Percentiles rank a stretch among this genome's conserved stretches.
Evolutionary conservation across 345 rosid genomes (phyloP).

Genomic region (Viola odorata): DNA sequence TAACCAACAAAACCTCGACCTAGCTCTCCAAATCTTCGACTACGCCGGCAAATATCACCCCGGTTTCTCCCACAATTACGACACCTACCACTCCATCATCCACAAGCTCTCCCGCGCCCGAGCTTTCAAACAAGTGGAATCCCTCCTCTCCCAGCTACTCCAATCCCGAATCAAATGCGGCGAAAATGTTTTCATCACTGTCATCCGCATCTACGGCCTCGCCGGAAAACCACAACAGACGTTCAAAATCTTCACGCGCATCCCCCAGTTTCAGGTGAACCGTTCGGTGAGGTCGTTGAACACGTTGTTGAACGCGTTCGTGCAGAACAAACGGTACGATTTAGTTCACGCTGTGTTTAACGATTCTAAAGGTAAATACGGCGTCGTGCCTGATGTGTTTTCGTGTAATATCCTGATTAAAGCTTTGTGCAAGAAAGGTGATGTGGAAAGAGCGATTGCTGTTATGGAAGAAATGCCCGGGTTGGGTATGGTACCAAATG

Average conservation of each 20-base stretch:
- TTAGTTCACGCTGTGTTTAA: constrained; percentile 49
- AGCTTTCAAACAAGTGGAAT: constrained; percentile 58
- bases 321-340: constrained; percentile 62
- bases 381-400: constrained; percentile 64
- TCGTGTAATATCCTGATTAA: constrained; percentile 68
- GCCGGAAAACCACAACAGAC: constrained; percentile 55
- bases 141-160: constrained; percentile 50
- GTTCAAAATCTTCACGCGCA: constrained; percentile 48
- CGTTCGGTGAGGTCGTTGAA: constrained; percentile 72
- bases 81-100: constrained; percentile 72
- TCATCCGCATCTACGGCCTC: constrained; percentile 72
- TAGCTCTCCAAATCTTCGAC: constrained; percentile 78
- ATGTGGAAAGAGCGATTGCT: constrained; percentile 50
- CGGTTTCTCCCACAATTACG: constrained; percentile 55
- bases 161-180: constrained; percentile 54
- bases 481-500: constrained; percentile 72
- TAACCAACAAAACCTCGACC: constrained; percentile 76
- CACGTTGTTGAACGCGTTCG: constrained; percentile 68
- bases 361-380: constrained; percentile 41
- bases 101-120: constrained; percentile 80
- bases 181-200: constrained; percentile 58
- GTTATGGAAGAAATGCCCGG: constrained; percentile 79
- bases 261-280: constrained; percentile 35
- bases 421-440: constrained; percentile 55
- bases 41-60: constrained; percentile 77